Conservation (phyloP, 495 filamentous ascomycete genomes). For the Rhypophila decipiens region DNA sequence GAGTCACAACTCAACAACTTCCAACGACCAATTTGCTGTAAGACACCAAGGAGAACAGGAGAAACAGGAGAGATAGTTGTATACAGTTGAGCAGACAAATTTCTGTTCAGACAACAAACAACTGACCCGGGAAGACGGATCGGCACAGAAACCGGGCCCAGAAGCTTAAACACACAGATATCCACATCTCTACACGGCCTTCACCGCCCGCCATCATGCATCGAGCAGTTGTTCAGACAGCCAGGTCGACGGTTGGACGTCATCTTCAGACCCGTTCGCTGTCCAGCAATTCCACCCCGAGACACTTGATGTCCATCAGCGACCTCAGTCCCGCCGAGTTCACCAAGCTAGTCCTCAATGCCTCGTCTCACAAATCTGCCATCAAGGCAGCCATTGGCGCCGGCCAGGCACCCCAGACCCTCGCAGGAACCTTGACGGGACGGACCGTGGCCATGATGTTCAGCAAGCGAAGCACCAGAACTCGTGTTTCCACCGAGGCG, state of each 20-base stretch:
- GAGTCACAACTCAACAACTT: no score
- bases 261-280: constrained; percentile 21
- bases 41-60: no score
- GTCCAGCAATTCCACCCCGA: constrained; percentile 41
- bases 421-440: constrained; percentile 48
- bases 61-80: no score
- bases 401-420: constrained; percentile 27
- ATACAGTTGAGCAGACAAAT: no score
- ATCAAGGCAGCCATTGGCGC: constrained; percentile 63
- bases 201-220: constrained; percentile 12
- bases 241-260: constrained; percentile 16
- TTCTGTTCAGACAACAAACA: no score
- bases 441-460: constrained; percentile 93
- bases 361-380: constrained; percentile 62
- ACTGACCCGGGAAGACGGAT: no score
- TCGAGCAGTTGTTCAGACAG: constrained; percentile 16
- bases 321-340: constrained; percentile 79
- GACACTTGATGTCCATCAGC: constrained; percentile 84
- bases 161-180: no score
- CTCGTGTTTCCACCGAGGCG: constrained; percentile 84
- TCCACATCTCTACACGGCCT: no score
- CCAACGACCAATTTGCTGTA: no score
- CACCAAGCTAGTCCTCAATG: constrained; percentile 73
- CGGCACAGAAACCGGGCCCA: no score
- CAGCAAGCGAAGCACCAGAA: constrained; percentile 88